A percentile compares a stretch with the other conserved stretches of the same genome.
Evolutionary conservation across 2,329 filamentous ascomycete species (phyloP).

Genomic region (Magnaporthiopsis incrustans): DNA sequence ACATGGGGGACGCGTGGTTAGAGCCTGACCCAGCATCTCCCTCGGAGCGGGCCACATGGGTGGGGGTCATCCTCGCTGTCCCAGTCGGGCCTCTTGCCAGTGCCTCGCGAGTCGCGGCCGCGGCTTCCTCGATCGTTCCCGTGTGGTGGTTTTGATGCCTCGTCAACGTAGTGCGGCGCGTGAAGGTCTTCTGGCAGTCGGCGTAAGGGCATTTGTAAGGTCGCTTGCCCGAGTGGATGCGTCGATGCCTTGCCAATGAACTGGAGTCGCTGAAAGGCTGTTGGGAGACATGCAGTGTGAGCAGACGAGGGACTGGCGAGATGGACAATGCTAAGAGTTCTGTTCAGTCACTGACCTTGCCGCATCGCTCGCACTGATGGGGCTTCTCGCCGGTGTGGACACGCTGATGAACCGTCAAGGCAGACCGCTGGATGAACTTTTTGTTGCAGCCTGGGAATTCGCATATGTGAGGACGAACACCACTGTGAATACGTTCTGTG

Average conservation of each 20-base stretch:
- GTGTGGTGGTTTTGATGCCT: slow-evolving; percentile 94
- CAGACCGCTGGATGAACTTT: slow-evolving; percentile 94
- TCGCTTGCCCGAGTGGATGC: slow-evolving; percentile 90
- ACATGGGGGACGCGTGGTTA: slow-evolving; percentile 63
- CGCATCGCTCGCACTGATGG: slow-evolving; percentile 93
- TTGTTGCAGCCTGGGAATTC: slow-evolving; percentile 85
- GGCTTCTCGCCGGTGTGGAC: slow-evolving; percentile 98
- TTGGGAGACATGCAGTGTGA: slow-evolving; percentile 12
- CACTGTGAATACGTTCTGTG: slow-evolving; percentile 89
- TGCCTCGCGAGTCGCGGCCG: slow-evolving; percentile 78
- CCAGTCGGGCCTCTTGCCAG: slow-evolving; percentile 47
- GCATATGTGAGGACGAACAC: slow-evolving; percentile 84
- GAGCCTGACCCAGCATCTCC: slow-evolving; percentile 65
- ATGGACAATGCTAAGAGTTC: neutral
- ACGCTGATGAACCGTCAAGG: slow-evolving; percentile 87
- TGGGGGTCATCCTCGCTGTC: slow-evolving; percentile 22
- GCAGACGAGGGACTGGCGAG: neutral
- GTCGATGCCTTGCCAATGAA: slow-evolving; percentile 83
- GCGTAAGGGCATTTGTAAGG: slow-evolving; percentile 97
- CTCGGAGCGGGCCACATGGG: slow-evolving; percentile 54
- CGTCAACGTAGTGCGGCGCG: slow-evolving; percentile 86
- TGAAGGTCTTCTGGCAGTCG: slow-evolving; percentile 98
- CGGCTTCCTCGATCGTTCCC: slow-evolving; percentile 89
- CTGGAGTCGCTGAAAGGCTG: slow-evolving; percentile 96
- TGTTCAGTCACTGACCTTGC: slow-evolving; percentile 59